Base-by-base conservation (phyloP, 495 filamentous ascomycete species). In the Neurospora tetrasperma region DNA sequence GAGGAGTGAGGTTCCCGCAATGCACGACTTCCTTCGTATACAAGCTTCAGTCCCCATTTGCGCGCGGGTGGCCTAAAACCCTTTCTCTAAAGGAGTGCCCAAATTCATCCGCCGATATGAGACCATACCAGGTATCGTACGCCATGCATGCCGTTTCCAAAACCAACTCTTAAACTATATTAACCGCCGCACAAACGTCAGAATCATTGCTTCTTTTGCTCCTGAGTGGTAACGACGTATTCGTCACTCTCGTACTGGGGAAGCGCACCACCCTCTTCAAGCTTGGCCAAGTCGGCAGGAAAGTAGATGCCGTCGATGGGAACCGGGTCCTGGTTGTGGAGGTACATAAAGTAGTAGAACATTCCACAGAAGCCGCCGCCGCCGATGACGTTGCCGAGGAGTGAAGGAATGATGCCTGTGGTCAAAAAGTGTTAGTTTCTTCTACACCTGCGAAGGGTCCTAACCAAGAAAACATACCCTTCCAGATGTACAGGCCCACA, bases 401-500 rank as follows among this genome's bases (percentile, higher is more conserved):
- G 66, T 4, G 87, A 82, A 1, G 89, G 89, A 69, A 90, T 88
- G 66, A 90, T 86, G 27, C 84, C 76, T 78, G 4, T 38, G 46
- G 69, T 18, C 14, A 5, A 20, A 38, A 10, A 27, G 23, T 40
- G 68, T 76, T 18, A 77, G 73, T 27, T 54, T 20, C 44, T 14
- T 12, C 35, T 38, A 38, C 35, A 2, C 35, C 31, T n/a, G 40
- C n/a, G 31, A 69, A 5, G 16, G 38, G 14, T 27, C 0, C 5
- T 31, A n/a, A 9, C 6, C 43, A 6, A 11, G 8, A 46, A 3
- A 35, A 69, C 75, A n/a, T 70, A 75, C 76, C 86, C 75, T 91
- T 90, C 88, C 88, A 90, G 76, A 90, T 89, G 70, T 90, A 90
- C 69, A 89, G 78, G 1, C 84, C 82, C 9, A 87, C 83, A 1